Base-by-base conservation (phyloP, 805 yeast genomes). In the Clavispora asparagi region DNA sequence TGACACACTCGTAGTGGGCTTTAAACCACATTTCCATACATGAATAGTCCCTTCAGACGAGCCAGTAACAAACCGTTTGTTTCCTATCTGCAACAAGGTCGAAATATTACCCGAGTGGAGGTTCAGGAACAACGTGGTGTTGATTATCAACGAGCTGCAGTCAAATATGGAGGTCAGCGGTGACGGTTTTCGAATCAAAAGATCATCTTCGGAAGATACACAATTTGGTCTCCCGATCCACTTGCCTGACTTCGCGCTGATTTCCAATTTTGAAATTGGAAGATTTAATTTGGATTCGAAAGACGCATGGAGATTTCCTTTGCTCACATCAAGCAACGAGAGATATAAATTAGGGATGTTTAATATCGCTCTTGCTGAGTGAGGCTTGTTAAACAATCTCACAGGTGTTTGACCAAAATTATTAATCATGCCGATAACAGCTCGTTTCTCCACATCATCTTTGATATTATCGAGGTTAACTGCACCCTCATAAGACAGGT, bases 401-500 rank as follows among this genome's bases (percentile, higher is more conserved):
- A 77, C 59, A 1, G 97, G 97, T 0, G 95, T 89, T 60, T 89
- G 97, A 0, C 97, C 97, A 71, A 89, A 89, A 63, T 89, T 89
- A 60, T 90, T 94, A 43, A 89, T 89, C 55, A 86, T 85, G 1
- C 95, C 91, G 19, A 88, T 85, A 3, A 85, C 74, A 1, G 95
- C 92, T 33, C 81, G 71, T 52, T 83, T 75, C 62, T 89, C 95
- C 50, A 77, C 73, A 32, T 82, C 88, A 58, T 88, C 91, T 49
- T 78, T 73, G 46, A 89, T 83, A 19, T 73, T 74, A 50, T 87
- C 95, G 44, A 89, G 66, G 59, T 89, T 81, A 16, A 87, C 82
- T 0, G 91, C 87, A 2, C 96, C 96, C 44, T 84, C 84, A 59
- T 89, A 89, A 46, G 96, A 87, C 52, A 86, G 70, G 60, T 83